Base-by-base conservation (phyloP, 345 rosid genomes). In the Acer negundo region DNA sequence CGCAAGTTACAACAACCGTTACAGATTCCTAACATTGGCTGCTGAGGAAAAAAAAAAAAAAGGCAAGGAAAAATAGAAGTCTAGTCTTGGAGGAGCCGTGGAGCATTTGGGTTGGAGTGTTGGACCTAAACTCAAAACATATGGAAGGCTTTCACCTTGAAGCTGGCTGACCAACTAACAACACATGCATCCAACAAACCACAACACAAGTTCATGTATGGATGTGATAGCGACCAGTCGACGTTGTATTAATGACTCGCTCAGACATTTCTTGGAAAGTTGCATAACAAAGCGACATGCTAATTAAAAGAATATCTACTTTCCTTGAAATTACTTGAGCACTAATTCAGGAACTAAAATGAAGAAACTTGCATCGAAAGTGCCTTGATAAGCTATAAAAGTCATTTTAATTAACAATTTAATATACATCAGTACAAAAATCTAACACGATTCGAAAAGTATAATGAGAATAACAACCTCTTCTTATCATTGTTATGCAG, bases 11-110 rank as follows among this genome's bases (percentile, higher is more conserved):
- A 0, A 11, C 28, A 31, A 35, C 38, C 42, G 56, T 35, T 56
- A 16, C 75, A 17, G n/a, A 19, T 56, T 72, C 26, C 42, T 10
- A 1, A 16, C 20, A 28, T 49, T 22, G 55, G 55, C 66, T 58
- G 66, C 75, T 72, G 49, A 13, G 49, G n/a, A n/a, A 71, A 56
- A 71, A 31, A 12, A 56, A 56, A 72, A 35, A 20, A 44, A 19
- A 22, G 17, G 22, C 13, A 24, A 35, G 40, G 10, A 17, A 40
- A n/a, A 71, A 8, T 31, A 10, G 11, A 26, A 10, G 0, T 26
- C 2, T 11, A n/a, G 13, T 23, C 15, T 1, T 72, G 26, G 19
- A 42, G 59, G 42, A 62, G 59, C 20, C 56, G 68, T 42, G 56
- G 24, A 23, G 67, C 38, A 73, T 61, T 62, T 61, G 42, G 23